Evolutionary conservation across 306 rosid genomes (phyloP).

Genomic region (Vigna hirtella): DNA sequence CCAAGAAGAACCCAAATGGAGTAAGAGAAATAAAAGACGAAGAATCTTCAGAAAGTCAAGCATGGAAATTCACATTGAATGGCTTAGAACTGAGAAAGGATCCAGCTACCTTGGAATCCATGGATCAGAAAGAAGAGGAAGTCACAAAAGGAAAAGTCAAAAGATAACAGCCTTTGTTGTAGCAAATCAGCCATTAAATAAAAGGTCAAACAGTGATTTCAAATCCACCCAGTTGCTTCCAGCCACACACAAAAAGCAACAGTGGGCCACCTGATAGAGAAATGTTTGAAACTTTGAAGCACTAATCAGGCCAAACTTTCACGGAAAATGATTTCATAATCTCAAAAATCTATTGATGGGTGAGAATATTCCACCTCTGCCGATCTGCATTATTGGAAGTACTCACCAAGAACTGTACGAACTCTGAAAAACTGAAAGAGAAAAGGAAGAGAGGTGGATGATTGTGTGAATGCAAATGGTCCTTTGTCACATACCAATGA

Average conservation of each 20-base stretch:
- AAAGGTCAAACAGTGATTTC: neutral
- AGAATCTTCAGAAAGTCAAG: conserved; percentile 36
- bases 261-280: conserved; percentile 33
- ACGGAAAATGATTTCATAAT: conserved; percentile 15
- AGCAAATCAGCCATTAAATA: neutral
- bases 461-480: neutral
- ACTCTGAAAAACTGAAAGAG: neutral
- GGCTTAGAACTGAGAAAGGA: conserved; percentile 13
- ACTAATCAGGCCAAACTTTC: conserved; percentile 1
- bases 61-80: conserved; percentile 1
- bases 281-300: neutral
- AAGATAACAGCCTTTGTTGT: neutral
- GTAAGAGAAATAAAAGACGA: neutral
- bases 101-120: conserved; percentile 41
- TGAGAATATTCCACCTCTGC: neutral
- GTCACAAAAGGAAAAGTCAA: neutral
- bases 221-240: conserved; percentile 5
- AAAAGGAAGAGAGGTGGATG: neutral
- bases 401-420: neutral
- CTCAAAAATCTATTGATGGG: neutral
- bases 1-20: neutral
- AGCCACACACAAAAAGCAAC: conserved; percentile 14
- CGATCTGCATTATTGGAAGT: conserved; percentile 26
- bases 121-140: conserved; percentile 31
- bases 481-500: neutral